Evolutionary conservation across 768 basidiomycete genomes (phyloP), one percentile per base, ranked within the genome.

Genomic region (Leccinum ochraceum): DNA sequence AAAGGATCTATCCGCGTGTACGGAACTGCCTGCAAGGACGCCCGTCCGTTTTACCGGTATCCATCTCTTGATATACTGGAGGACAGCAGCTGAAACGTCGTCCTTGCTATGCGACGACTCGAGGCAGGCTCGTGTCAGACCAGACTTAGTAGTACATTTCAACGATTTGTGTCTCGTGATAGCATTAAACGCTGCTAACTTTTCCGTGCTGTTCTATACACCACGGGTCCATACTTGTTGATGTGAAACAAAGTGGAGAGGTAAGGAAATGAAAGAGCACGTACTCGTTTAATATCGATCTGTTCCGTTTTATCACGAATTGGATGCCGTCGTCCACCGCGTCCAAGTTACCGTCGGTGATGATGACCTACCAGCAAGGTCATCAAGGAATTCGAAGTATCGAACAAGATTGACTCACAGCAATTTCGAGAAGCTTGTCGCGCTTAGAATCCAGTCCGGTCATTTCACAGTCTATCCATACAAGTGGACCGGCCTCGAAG

Each of bases 391-490:
- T 3, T 24, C 48, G 11, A 16, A 22, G 17, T 2, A 1, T 20
- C 24, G 46, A 10, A 24, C 32, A 51, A n/a, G 17, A 22, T 53
- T 17, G 1, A 59, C 69, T 53, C 50, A 69, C 90, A 11, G 89
- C 90, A 68, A 95, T 89, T 74, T 96, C 94, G 3, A 94, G 71
- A 30, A 94, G 83, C 63, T 82, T 86, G 74, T 93, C 89, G 44
- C 75, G 86, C 53, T 80, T 78, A 4, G 81, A 81, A 67, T 89
- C 74, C 42, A 94, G 79, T 4, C 92, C 92, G 3, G 92, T 93
- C 83, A 94, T 94, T 76, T 94, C 92, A 66, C 90, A 92, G 72
- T 94, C 92, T 54, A 94, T 81, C 92, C 92, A 94, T 50, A 69
- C 69, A 7, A 70, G 61, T 7, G 68, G 68, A 5, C 66, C 69